A percentile compares a stretch with the other conserved stretches of the same genome.
These are phyloP conservation scores for Desmodesmus armatus DNA, from an alignment of 139 green algal genomes.

Conservation along the genomic window DNA sequence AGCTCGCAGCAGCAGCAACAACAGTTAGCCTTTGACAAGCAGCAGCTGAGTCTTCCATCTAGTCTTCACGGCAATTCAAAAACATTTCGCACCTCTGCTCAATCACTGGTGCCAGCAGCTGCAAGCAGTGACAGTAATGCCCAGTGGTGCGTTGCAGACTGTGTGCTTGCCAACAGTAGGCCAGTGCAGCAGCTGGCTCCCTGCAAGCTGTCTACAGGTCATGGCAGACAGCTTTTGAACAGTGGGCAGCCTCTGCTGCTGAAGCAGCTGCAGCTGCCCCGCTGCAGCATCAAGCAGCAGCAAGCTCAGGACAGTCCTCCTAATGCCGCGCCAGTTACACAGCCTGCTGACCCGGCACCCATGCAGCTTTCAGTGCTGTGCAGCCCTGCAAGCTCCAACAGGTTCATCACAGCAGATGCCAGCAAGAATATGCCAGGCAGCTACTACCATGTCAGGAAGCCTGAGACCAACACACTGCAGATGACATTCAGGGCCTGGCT, in stretches of 20 bases:
- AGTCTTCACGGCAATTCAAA: not conserved
- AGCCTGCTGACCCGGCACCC: not conserved
- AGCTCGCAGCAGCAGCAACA: not conserved
- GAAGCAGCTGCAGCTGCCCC: not conserved
- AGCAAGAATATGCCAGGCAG: slow-evolving; percentile 72
- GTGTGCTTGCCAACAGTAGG: too few relatives aligned
- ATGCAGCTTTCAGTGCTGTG: slow-evolving; percentile 55
- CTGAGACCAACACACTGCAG: slow-evolving; percentile 44
- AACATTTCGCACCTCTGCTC: not conserved
- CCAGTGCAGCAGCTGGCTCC: too few relatives aligned
- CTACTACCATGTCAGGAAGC: slow-evolving; percentile 76
- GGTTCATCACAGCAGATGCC: slow-evolving; percentile 64
- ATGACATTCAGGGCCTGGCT: slow-evolving; percentile 22
- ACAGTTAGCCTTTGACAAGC: not conserved
- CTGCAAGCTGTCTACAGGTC: too few relatives aligned
- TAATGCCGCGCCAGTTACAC: not conserved
- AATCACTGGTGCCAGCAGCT: too few relatives aligned
- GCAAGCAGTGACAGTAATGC: too few relatives aligned
- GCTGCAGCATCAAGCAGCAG: not conserved
- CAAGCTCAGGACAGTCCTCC: not conserved
- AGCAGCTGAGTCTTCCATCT: not conserved
- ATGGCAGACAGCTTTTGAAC: too few relatives aligned
- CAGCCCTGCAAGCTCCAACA: slow-evolving; percentile 50
- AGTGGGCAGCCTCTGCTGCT: too few relatives aligned
- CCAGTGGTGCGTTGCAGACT: too few relatives aligned